Base-by-base conservation (phyloP, 768 basidiomycete species). In the Coprinopsis strossmayeri region DNA sequence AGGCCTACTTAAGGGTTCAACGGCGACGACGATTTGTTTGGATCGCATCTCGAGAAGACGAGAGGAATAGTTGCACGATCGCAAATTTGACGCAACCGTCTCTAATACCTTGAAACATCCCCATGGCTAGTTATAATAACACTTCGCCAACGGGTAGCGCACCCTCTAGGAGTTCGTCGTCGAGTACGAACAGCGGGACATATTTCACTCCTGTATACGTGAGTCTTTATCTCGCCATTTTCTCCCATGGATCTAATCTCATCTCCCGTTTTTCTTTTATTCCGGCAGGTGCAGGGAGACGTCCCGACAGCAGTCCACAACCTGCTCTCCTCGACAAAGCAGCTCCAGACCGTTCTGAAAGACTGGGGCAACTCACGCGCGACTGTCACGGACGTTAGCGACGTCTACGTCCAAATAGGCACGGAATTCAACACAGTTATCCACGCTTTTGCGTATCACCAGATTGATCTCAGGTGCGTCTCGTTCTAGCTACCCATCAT, bases 341-440 rank as follows among this genome's bases (percentile, higher is more conserved):
- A 79, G 48, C 79, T 98, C 15, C 82, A 94, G 57, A 81, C 87
- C 13, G 66, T 76, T 1, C 74, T 94, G 39, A 72, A 68, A 23
- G 74, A 75, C 51, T 94, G 92, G 91, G 77, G 82, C 42, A 53
- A 66, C 1, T 69, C 73, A 2, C 69, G 76, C 38, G 80, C 80
- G 1, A 66, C 74, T 1, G 85, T 91, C 46, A 69, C 65, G 12
- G 71, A 90, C 59, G 91, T 98, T 58, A 91, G 87, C 72, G 82
- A 95, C 63, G 78, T 88, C 46, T 98, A 92, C 63, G 88, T 98
- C 46, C 77, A 81, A 56, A 78, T 96, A 13, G 92, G 91, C 37
- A 86, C 87, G 59, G 86, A 93, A 56, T 94, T 96, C 71, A 92
- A 93, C 64, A 66, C 74, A 2, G 84, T 84, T 34, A 77, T 90